Conservation (phyloP, 768 basidiomycete genomes). For the Rhizopogon roseolus region DNA sequence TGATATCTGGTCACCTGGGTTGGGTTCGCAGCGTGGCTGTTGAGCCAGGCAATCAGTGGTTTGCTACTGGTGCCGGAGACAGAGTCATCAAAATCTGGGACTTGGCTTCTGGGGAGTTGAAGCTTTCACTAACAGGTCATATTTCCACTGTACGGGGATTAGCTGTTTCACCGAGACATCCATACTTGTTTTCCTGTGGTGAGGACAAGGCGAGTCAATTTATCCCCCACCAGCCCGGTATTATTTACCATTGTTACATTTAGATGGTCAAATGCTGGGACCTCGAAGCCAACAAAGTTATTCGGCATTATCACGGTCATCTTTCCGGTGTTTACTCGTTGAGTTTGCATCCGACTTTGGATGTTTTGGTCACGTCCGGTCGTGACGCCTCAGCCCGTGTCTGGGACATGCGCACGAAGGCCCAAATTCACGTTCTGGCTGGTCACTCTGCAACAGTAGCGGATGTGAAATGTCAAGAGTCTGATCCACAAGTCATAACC, state of each 20-base stretch:
- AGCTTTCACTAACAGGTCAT: slow-evolving; percentile 94
- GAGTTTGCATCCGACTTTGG: slow-evolving; percentile 90
- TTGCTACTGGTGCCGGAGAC: slow-evolving; percentile 96
- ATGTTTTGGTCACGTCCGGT: slow-evolving; percentile 91
- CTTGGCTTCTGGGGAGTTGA: slow-evolving; percentile 93
- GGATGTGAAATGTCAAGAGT: slow-evolving; percentile 93
- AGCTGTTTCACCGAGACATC: slow-evolving; percentile 89
- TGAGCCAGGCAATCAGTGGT: slow-evolving; percentile 98
- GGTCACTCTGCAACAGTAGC: slow-evolving; percentile 96
- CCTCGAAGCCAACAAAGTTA: slow-evolving; percentile 97
- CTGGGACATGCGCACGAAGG: slow-evolving; percentile 99
- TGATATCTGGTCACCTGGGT: slow-evolving; percentile 96
- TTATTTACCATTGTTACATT: neutral
- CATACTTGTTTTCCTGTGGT: slow-evolving; percentile 95
- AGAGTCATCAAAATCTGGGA: slow-evolving; percentile 99
- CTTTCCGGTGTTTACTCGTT: slow-evolving; percentile 96
- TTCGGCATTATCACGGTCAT: slow-evolving; percentile 97
- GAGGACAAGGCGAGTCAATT: slow-evolving; percentile 81
- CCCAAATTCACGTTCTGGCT: slow-evolving; percentile 87
- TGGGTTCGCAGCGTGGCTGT: slow-evolving; percentile 97
- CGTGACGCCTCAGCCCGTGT: slow-evolving; percentile 96
- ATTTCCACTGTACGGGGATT: slow-evolving; percentile 95
- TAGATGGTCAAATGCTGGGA: slow-evolving; percentile 99
- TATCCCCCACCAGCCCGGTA: neutral
- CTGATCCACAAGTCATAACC: slow-evolving; percentile 97